Base-by-base conservation (phyloP, 768 basidiomycete species). In the Vararia minispora region DNA sequence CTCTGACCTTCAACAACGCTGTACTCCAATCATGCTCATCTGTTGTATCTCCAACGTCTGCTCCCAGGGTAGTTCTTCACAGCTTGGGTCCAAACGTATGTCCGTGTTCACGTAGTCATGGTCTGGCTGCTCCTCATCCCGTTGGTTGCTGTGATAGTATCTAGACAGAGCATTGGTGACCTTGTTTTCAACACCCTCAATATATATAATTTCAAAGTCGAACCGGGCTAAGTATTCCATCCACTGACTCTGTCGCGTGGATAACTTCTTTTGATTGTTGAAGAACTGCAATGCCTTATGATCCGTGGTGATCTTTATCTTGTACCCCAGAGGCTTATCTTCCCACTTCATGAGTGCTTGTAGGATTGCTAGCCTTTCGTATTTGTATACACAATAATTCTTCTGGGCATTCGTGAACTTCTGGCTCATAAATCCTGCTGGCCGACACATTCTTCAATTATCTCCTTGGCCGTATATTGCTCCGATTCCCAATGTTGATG, bases 251-350 rank as follows among this genome's bases (percentile, higher is more conserved):
- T n/a, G n/a, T n/a, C n/a, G n/a, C n/a, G n/a, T n/a, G n/a, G n/a
- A n/a, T n/a, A n/a, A n/a, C n/a, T n/a, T n/a, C n/a, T n/a, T n/a
- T n/a, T 48, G 46, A 0, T 48, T 53, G 5, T 57, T 52, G 30
- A 61, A 60, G 47, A 56, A 56, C 21, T 45, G 40, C 7, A 59
- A 43, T 0, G 52, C 49, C 17, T 53, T 34, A 33, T 59, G 55
- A 35, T 58, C 52, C 0, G 52, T 54, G 0, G 53, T 35, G 1
- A 59, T 39, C 1, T 20, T 43, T 4, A 58, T 42, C 2, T 22
- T 26, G 12, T 39, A 37, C 1, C 54, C 50, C 0, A 58, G 34
- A 2, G 56, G 41, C 24, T 58, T 56, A 29, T 56, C 52, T 35
- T 56, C 54, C 56, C 49, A 58, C 28, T 56, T 57, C 5, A 57